These are phyloP conservation scores for Trypanosoma conorhini DNA, from an alignment of 208 protist species.

Conservation along the genomic window DNA sequence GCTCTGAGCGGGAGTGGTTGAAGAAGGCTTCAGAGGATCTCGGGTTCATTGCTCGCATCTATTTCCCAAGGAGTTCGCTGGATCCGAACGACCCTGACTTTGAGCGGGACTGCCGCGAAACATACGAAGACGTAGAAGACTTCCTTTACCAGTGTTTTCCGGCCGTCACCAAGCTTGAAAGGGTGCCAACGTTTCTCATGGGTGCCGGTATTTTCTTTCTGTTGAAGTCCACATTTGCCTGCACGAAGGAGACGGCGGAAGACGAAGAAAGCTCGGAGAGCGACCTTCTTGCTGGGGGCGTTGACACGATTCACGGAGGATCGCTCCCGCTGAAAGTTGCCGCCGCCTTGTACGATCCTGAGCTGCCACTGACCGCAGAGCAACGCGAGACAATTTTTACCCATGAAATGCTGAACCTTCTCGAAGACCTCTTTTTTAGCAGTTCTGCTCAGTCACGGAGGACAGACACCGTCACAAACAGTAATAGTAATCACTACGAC, in stretches of 20 bases:
- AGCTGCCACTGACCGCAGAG: background rate
- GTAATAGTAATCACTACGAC: conserved; percentile 1
- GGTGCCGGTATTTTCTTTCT: conserved; percentile 79
- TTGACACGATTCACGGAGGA: background rate
- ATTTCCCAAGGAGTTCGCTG: conserved; percentile 66
- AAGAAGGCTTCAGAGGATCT: conserved; percentile 82
- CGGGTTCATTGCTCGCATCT: conserved; percentile 81
- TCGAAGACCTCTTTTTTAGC: conserved; percentile 19
- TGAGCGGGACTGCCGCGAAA: conserved; percentile 71
- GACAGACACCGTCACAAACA: background rate
- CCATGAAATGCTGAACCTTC: conserved; percentile 20
- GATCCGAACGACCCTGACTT: conserved; percentile 78
- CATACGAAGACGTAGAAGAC: conserved; percentile 88
- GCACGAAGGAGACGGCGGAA: background rate
- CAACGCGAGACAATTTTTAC: conserved; percentile 11
- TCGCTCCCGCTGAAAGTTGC: no score
- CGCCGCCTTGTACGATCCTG: no score
- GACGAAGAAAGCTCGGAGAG: background rate
- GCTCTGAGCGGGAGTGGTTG: conserved; percentile 83
- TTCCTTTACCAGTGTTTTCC: conserved; percentile 92
- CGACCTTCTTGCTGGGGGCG: background rate
- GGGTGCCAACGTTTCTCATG: conserved; percentile 78
- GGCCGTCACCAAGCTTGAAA: conserved; percentile 54
- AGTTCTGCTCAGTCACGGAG: background rate
- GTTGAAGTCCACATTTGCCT: conserved; percentile 63